Conservation (phyloP, 768 basidiomycete genomes). For the Lactarius akahatsu region DNA sequence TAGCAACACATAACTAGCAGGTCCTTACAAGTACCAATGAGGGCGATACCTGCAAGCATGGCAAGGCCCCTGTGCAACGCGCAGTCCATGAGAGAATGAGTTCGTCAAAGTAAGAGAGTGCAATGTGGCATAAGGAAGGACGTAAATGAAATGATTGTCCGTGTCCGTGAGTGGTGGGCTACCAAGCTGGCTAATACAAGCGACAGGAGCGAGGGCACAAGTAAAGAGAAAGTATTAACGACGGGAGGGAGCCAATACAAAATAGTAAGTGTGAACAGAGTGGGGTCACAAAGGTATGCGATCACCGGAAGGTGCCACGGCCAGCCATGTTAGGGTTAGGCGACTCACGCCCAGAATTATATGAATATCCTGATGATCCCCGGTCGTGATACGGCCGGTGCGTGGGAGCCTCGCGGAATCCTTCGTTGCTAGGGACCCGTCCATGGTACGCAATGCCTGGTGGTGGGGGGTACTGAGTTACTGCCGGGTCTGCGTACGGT, state of each 20-base stretch:
- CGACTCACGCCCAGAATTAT: constrained; percentile 28
- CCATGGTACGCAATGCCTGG: constrained; percentile 43
- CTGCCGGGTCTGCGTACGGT: constrained; percentile 27
- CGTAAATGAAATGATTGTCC: constrained; percentile 8
- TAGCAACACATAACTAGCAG: background rate
- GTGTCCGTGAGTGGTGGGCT: constrained; percentile 8
- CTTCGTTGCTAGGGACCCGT: constrained; percentile 39
- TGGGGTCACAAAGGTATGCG: background rate
- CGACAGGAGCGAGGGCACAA: background rate
- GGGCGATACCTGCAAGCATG: background rate
- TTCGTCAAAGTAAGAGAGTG: background rate
- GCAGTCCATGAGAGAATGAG: constrained; percentile 1
- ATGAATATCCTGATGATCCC: constrained; percentile 30
- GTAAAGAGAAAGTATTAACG: background rate
- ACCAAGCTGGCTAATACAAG: constrained; percentile 6
- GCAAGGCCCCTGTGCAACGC: background rate
- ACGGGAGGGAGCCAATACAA: constrained; percentile 3
- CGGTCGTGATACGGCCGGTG: constrained; percentile 51
- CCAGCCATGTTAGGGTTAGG: constrained; percentile 18
- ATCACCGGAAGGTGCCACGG: constrained; percentile 16
- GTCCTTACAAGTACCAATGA: background rate
- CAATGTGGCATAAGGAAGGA: background rate
- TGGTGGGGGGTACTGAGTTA: constrained; percentile 40
- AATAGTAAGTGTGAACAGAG: constrained; percentile 6
- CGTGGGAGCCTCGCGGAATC: constrained; percentile 57